Base-by-base conservation (phyloP, 148 eudicot species). In the Rhododendron ferrugineum region DNA sequence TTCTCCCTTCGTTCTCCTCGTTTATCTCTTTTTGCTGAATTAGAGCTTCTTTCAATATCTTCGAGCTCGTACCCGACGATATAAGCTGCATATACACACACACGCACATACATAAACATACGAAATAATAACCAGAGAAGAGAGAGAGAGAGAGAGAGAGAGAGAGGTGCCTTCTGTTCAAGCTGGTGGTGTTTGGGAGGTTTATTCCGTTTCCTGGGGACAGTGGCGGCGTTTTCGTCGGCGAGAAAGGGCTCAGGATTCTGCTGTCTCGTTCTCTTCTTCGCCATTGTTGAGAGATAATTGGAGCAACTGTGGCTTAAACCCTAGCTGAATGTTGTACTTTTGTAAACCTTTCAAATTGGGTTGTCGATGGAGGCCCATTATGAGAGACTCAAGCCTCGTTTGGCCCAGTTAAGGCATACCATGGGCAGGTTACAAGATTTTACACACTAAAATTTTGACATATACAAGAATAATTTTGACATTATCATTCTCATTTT, bases 11-110 rank as follows among this genome's bases (percentile, higher is more conserved):
- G 15, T 87, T 89, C 86, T 95, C 99, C 73, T 92, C 94, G 62
- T 93, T 88, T 34, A 96, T 86, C 76, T 96, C 98, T 87, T 90
- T 95, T 87, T 95, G 98, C 91, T 96, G 99, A 46, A 90, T 73
- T 1, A 89, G 82, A 5, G 99, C 99, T 88, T 94, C 97, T 66
- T 85, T 93, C 62, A 96, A 86, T 44, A 96, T 95, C 88, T 92
- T 96, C 13, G 93, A 93, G 83, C 97, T 96, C 86, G 93, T 86
- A 11, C 81, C 88, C 75, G 88, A 82, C 11, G 96, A 90, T 86
- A 95, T 91, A 86, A 87, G 86, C 99, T 96, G 90, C 76, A 86
- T 36, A 36, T n/a, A n/a, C 46, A 11, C 9, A 30, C 20, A 70
- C 6, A 58, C 14, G 10, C 2, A 68, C 11, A 62, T 22, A 20